Evolutionary conservation across 371 early-diverging fungal species (phyloP).

Genomic region (Saksenaea vasiformis): DNA sequence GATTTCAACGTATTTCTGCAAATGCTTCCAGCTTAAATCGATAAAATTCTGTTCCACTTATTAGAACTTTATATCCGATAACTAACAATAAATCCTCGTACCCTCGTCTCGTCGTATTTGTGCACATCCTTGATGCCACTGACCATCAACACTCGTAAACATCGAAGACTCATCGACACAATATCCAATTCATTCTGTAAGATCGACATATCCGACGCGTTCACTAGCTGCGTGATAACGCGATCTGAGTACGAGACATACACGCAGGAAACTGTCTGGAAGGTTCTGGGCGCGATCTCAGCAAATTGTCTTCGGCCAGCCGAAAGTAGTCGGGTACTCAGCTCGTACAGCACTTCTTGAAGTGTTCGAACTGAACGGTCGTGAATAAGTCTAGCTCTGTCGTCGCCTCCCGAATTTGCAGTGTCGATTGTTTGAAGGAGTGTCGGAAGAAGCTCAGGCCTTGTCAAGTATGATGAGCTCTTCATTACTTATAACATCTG

Average conservation of each 20-base stretch:
- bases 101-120: slow-evolving; percentile 61
- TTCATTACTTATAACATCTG: background rate
- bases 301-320: slow-evolving; percentile 69
- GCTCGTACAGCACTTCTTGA: slow-evolving; percentile 75
- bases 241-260: slow-evolving; percentile 58
- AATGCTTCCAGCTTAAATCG: slow-evolving; percentile 50
- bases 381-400: slow-evolving; percentile 53
- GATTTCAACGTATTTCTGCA: slow-evolving; percentile 61
- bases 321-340: slow-evolving; percentile 77
- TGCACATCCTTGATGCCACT: slow-evolving; percentile 76
- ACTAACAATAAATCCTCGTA: slow-evolving; percentile 5
- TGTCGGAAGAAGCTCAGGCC: slow-evolving; percentile 72
- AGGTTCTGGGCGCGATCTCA: slow-evolving; percentile 66
- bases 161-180: slow-evolving; percentile 65
- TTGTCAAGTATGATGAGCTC: slow-evolving; percentile 12
- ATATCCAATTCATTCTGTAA: slow-evolving; percentile 43
- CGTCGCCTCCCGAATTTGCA: slow-evolving; percentile 33
- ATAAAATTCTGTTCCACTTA: slow-evolving; percentile 43
- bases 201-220: background rate
- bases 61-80: background rate
- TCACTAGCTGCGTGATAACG: slow-evolving; percentile 14
- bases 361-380: slow-evolving; percentile 76
- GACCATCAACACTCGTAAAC: slow-evolving; percentile 69
- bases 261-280: slow-evolving; percentile 58
- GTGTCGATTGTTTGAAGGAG: slow-evolving; percentile 67